phyloP scores from a whole-genome alignment of 2,329 filamentous ascomycete genomes.

The Xylaria sp. region DNA sequence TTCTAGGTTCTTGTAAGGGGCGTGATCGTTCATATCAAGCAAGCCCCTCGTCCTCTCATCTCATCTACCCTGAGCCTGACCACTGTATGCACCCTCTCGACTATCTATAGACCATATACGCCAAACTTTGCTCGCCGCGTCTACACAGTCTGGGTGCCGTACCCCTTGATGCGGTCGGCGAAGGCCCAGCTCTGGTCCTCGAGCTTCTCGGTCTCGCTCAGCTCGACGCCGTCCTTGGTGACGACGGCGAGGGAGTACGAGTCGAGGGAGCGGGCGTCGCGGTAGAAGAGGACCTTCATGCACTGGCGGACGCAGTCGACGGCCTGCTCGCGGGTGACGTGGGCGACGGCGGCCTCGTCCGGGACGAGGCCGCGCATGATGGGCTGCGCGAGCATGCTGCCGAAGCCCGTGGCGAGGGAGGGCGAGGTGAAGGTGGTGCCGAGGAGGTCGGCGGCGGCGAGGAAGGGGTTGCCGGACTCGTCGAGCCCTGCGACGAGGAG shows the following conservation, averaged over 20 bases:
- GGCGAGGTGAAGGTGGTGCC: conserved; percentile 92
- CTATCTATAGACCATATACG: neutral
- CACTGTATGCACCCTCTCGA: neutral
- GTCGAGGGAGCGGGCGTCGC: conserved; percentile 92
- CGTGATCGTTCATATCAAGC: neutral
- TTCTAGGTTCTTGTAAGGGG: conserved; percentile 7
- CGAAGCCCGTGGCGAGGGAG: conserved; percentile 92
- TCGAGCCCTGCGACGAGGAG: conserved; percentile 91
- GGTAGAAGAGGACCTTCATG: conserved; percentile 98
- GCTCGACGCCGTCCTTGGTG: conserved; percentile 86
- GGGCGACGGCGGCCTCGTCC: conserved; percentile 80
- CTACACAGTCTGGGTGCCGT: conserved; percentile 83
- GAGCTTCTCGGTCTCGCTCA: conserved; percentile 86
- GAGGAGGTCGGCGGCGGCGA: conserved; percentile 90
- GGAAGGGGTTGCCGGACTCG: conserved; percentile 82
- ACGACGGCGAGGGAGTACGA: conserved; percentile 91
- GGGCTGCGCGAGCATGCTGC: conserved; percentile 90
- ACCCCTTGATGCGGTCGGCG: conserved; percentile 92
- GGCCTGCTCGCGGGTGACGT: conserved; percentile 81
- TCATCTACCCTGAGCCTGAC: neutral
- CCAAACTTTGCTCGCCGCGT: neutral
- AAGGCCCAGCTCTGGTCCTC: conserved; percentile 99
- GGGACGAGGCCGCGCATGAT: conserved; percentile 86
- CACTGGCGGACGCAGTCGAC: conserved; percentile 87
- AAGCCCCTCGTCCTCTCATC: neutral